These are phyloP conservation scores for Apiotrichum laibachii DNA, from an alignment of 1,284 basidiomycete genomes.

Conservation along the genomic window DNA sequence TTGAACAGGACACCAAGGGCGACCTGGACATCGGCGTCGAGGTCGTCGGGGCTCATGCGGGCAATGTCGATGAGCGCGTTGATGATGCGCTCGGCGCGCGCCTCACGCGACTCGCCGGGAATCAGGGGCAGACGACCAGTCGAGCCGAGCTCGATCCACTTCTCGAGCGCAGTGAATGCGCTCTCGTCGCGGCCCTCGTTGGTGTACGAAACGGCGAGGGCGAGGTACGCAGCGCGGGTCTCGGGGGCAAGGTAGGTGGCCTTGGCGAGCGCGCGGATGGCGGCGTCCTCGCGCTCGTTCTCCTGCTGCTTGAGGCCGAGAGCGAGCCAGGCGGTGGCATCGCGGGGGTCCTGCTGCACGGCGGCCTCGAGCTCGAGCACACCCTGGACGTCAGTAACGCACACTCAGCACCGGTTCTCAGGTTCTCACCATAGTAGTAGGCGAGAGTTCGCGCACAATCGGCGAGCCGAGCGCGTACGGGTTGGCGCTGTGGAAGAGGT, in stretches of 20 bases:
- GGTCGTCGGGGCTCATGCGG: constrained; percentile 53
- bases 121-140: constrained; percentile 18
- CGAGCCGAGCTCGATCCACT: constrained; percentile 63
- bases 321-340: constrained; percentile 79
- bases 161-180: constrained; percentile 73
- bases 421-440: constrained; percentile 35
- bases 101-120: constrained; percentile 15
- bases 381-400: constrained; percentile 60
- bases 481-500: constrained; percentile 77
- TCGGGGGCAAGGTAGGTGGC: constrained; percentile 77
- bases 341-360: constrained; percentile 72
- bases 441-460: constrained; percentile 48
- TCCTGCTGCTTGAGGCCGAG: constrained; percentile 98
- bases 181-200: constrained; percentile 78
- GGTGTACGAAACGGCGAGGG: constrained; percentile 85
- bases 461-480: constrained; percentile 67
- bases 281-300: constrained; percentile 91
- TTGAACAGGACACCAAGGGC: constrained; percentile 92
- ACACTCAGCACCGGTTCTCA: constrained; percentile 19
- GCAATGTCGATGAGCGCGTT: constrained; percentile 51
- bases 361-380: constrained; percentile 86
- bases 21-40: constrained; percentile 94
- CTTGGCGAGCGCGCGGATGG: constrained; percentile 78
- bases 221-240: constrained; percentile 80
- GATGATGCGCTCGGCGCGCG: constrained; percentile 39